phyloP scores from a whole-genome alignment of 805 yeast species.

The Kurtzmaniella cleridarum region DNA sequence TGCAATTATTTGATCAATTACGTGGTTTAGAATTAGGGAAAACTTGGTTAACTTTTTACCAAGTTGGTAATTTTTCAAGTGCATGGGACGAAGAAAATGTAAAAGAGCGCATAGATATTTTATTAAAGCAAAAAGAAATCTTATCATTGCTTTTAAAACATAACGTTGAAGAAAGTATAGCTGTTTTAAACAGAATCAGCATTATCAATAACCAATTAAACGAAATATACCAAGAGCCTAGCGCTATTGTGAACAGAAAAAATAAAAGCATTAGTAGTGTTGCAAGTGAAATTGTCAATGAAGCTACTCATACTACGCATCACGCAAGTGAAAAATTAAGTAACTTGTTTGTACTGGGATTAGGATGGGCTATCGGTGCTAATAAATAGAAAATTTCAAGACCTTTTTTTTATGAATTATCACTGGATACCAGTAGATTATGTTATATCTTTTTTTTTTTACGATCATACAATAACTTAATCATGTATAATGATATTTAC shows the following conservation, averaged over 20 bases:
- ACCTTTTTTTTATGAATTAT: too few species aligned
- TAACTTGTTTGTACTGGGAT: constrained; percentile 46
- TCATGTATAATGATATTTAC: too few species aligned
- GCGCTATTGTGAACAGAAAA: constrained; percentile 13
- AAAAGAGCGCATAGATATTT: constrained; percentile 14
- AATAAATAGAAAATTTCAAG: constrained; percentile 10
- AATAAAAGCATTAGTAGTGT: constrained; percentile 10
- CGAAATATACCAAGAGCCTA: constrained; percentile 30
- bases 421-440: too few species aligned
- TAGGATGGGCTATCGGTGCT: constrained; percentile 65
- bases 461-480: too few species aligned
- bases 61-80: constrained; percentile 53
- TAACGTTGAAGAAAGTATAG: constrained; percentile 16
- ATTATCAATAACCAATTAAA: constrained; percentile 63
- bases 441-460: too few species aligned
- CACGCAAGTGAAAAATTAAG: constrained; percentile 44
- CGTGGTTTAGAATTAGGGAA: constrained; percentile 16
- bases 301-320: constrained; percentile 25
- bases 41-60: constrained; percentile 71
- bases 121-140: constrained; percentile 49
- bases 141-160: constrained; percentile 46
- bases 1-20: constrained; percentile 29
- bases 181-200: constrained; percentile 52
- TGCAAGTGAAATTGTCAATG: constrained; percentile 24
- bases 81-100: constrained; percentile 25